Evolutionary conservation across 768 basidiomycete genomes (phyloP).

Genomic region (Tulasnella sp.): DNA sequence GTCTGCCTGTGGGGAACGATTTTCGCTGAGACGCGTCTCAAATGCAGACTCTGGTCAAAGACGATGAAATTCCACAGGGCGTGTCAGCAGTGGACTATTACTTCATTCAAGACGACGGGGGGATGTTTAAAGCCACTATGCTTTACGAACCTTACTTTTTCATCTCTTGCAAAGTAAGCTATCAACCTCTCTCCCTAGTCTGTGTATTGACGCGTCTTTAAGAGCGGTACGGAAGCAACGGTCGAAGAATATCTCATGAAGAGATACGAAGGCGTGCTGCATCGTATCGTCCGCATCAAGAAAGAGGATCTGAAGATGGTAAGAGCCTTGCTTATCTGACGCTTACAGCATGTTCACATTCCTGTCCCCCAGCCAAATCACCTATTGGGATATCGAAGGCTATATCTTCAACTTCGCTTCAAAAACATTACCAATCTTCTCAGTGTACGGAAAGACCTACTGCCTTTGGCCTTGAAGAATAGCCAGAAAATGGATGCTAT

Average conservation of each 20-base stretch:
- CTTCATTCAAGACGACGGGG: conserved; percentile 95
- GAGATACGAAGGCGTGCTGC: conserved; percentile 81
- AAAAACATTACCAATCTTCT: conserved; percentile 91
- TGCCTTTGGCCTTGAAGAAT: conserved; percentile 84
- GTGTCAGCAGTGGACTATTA: conserved; percentile 91
- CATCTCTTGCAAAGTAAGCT: conserved; percentile 77
- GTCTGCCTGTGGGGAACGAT: background rate
- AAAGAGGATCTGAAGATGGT: conserved; percentile 88
- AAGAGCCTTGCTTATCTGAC: conserved; percentile 17
- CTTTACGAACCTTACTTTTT: conserved; percentile 92
- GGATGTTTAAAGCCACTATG: conserved; percentile 90
- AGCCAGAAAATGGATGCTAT: conserved; percentile 88
- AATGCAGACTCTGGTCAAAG: conserved; percentile 75
- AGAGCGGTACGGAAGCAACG: conserved; percentile 76
- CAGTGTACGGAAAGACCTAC: conserved; percentile 73
- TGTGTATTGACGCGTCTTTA: conserved; percentile 2
- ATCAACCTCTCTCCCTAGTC: conserved; percentile 4
- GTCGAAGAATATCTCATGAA: conserved; percentile 96
- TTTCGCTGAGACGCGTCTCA: background rate
- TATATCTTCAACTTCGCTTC: conserved; percentile 84
- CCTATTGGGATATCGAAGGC: conserved; percentile 84
- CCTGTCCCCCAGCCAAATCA: conserved; percentile 62
- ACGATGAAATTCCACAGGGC: conserved; percentile 74
- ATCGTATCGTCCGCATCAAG: conserved; percentile 64
- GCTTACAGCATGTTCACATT: background rate